Evolutionary conservation across 768 basidiomycete species (phyloP).

Genomic region (Russula foetens): DNA sequence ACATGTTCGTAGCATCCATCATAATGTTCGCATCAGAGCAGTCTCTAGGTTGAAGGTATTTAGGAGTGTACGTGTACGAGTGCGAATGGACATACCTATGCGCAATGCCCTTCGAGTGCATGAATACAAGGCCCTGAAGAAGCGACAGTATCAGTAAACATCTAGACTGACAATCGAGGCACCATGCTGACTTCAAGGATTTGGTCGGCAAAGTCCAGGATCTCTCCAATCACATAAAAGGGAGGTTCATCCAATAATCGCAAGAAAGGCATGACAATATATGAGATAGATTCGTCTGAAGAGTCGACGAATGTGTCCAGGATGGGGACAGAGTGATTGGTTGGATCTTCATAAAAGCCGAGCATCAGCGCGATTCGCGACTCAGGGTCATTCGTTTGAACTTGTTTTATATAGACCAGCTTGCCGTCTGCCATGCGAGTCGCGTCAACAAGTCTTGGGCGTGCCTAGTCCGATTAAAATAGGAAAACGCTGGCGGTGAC

Average conservation of each 20-base stretch:
- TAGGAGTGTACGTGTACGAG: neutral
- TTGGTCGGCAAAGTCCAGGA: conserved; percentile 15
- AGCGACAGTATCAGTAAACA: neutral
- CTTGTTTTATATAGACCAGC: conserved; percentile 27
- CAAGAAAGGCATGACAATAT: conserved; percentile 17
- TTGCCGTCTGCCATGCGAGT: conserved; percentile 24
- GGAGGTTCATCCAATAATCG: neutral
- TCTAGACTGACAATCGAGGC: too few species aligned
- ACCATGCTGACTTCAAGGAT: conserved; percentile 2
- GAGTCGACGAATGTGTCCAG: conserved; percentile 9
- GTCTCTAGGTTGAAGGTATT: neutral
- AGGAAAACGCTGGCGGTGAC: neutral
- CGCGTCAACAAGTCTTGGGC: conserved; percentile 25
- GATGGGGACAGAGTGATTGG: conserved; percentile 15
- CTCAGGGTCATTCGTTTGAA: conserved; percentile 15
- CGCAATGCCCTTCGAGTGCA: conserved; percentile 16
- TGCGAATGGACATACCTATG: conserved; percentile 1
- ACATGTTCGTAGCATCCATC: conserved; percentile 14
- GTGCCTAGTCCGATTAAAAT: neutral
- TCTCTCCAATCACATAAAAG: neutral
- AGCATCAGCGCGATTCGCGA: conserved; percentile 16
- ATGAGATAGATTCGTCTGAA: neutral
- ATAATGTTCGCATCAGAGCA: neutral
- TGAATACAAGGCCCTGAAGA: conserved; percentile 14
- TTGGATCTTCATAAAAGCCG: neutral